Base-by-base conservation (phyloP, 1,139 yeast species). In the Spathaspora sp. region DNA sequence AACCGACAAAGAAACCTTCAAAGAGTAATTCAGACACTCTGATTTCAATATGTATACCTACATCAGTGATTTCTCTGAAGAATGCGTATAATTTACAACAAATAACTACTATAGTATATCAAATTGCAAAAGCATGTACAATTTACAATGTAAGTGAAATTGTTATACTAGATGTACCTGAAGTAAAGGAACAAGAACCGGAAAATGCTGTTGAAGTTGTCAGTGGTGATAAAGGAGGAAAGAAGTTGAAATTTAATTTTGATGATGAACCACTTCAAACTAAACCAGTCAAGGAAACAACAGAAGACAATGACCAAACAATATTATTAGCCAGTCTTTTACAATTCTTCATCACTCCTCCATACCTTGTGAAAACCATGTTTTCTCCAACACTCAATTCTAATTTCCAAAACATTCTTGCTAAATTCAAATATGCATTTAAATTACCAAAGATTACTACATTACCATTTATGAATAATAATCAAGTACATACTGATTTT, bases 341-440 rank as follows among this genome's bases (percentile, higher is more conserved):
- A 45, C 96, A 89, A 60, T 90, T 72, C 59, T 89, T 89, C 57
- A 81, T 90, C 13, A 90, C 97, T 0, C 97, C 97, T 1, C 88
- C 91, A 43, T 89, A 90, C 59, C 72, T 90, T 37, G 78, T 85
- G 20, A 82, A 83, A 51, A 67, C 84, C 1, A 74, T 85, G 8
- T 87, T 90, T 65, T 59, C 61, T 29, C 50, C 57, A 18, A 59
- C 55, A 48, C 57, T 61, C 41, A 61, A 58, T 51, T 73, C 74
- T 48, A 42, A 49, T 23, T 46, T 48, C 13, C 40, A 43, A 31
- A 20, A 44, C 9, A 45, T 53, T n/a, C 33, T 52, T 16, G 45
- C 48, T 8, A 76, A 83, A 54, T 83, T 88, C 63, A 78, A 77
- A 49, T 75, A 81, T 54, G 97, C 96, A 1, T 70, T 73, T 39